Evolutionary conservation across 805 yeast species (phyloP).

Genomic region (Saturnispora zaruensis): DNA sequence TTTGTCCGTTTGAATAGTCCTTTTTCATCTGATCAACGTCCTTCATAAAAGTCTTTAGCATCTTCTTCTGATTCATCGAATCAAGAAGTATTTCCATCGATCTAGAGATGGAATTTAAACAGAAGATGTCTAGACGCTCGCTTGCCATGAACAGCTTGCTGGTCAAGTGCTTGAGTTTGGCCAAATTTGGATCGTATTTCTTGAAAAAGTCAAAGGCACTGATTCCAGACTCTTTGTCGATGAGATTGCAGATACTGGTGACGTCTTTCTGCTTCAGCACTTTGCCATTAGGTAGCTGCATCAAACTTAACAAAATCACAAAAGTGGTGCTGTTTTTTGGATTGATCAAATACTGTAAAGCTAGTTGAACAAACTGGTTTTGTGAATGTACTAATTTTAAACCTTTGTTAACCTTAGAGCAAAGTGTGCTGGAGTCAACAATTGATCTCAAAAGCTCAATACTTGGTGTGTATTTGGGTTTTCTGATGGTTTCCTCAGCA

Average conservation of each 20-base stretch:
- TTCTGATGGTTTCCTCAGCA: neutral
- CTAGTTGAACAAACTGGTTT: neutral
- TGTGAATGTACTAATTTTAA: neutral
- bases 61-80: neutral
- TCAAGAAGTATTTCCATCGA: neutral
- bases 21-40: neutral
- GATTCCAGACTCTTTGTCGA: neutral
- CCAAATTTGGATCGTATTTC: neutral
- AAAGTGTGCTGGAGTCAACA: neutral
- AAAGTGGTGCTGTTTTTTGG: neutral
- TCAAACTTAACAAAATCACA: neutral
- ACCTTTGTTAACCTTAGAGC: neutral
- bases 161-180: neutral
- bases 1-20: neutral
- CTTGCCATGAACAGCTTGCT: neutral
- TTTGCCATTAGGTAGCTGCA: neutral
- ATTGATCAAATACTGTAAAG: neutral
- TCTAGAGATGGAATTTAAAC: neutral
- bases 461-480: slow-evolving; percentile 1
- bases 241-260: neutral
- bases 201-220: slow-evolving; percentile 5
- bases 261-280: neutral
- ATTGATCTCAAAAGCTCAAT: neutral
- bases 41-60: neutral
- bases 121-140: neutral